Base-by-base conservation (phyloP, 495 filamentous ascomycete species). In the Eremomyces bilateralis region DNA sequence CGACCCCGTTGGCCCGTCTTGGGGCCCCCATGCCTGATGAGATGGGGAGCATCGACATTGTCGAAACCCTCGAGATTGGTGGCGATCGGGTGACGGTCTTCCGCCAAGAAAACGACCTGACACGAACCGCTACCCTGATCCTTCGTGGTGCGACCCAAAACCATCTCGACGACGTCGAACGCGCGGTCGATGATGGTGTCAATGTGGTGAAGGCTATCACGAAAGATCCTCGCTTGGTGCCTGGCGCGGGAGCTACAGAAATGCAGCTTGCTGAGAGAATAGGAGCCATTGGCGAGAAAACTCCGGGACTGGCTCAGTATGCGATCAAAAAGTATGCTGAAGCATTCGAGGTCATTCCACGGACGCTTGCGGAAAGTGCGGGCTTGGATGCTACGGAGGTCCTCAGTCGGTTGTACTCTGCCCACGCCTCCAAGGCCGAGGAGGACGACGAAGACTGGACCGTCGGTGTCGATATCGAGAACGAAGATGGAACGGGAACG, bases 21-120 rank as follows among this genome's bases (percentile, higher is more conserved):
- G 90, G 90, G 35, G 90, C 90, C 5, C 90, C 90, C 19, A 99
- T 99, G 90, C 90, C 90, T 17, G 90, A 99, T 47, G 90, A 99
- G 65, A 95, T 94, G 83, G 90, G 90, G 42, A 75, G 54, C 42
- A 65, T 95, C 39, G 90, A 99, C 57, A 57, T 99, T 19, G 85
- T 99, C 15, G 90, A 95, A 67, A 99, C 90, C 4, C 68, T 85
- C 29, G 90, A 99, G 58, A 95, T 99, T 52, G 90, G 90, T 37
- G 90, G 90, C 49, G 90, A 99, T 62, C 78, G 90, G 22, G 90
- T 99, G 27, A 99, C 90, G 5, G 85, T 95, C 15, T 99, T 99
- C 70, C 64, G 90, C 42, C 90, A 99, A 64, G 88, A 95, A 58
- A 74, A 81, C 49, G 80, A 94, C 41, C 64, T 69, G 15, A 94